Conservation (phyloP, 176 grass and related monocot species). For the Cocos nucifera region DNA sequence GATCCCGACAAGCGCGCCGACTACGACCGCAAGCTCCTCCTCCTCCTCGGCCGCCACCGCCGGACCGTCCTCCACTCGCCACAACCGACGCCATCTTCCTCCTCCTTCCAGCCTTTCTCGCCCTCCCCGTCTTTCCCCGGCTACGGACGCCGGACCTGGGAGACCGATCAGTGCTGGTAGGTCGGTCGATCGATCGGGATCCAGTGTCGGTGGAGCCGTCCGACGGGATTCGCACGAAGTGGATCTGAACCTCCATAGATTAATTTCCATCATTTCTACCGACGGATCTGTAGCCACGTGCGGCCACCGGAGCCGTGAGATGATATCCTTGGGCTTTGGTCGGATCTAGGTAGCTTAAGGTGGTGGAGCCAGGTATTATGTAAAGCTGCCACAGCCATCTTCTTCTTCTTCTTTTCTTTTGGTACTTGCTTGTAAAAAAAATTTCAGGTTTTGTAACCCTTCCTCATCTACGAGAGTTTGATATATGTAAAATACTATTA, state of each 20-base stretch:
- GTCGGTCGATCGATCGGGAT: not conserved
- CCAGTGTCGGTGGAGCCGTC: not conserved
- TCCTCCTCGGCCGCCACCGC: not conserved
- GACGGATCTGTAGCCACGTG: no score
- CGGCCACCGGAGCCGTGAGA: no score
- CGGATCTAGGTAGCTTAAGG: no score
- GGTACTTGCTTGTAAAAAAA: not conserved
- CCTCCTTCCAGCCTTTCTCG: conserved; percentile 1
- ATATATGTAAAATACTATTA: no score
- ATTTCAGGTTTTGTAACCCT: conserved; percentile 3
- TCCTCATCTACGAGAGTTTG: no score
- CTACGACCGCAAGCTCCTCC: conserved; percentile 45
- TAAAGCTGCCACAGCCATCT: not conserved
- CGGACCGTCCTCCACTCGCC: not conserved
- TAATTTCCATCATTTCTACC: no score
- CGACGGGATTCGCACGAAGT: not conserved
- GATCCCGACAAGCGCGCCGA: conserved; percentile 53
- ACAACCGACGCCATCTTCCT: conserved; percentile 1
- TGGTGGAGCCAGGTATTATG: not conserved
- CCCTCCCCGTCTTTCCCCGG: conserved; percentile 33
- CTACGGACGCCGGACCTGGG: conserved; percentile 45
- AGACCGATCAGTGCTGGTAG: conserved; percentile 75
- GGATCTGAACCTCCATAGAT: no score
- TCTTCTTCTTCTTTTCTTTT: not conserved
- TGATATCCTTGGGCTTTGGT: no score